Conservation (phyloP, 2,329 filamentous ascomycete species). For the Botryotinia globosa region DNA sequence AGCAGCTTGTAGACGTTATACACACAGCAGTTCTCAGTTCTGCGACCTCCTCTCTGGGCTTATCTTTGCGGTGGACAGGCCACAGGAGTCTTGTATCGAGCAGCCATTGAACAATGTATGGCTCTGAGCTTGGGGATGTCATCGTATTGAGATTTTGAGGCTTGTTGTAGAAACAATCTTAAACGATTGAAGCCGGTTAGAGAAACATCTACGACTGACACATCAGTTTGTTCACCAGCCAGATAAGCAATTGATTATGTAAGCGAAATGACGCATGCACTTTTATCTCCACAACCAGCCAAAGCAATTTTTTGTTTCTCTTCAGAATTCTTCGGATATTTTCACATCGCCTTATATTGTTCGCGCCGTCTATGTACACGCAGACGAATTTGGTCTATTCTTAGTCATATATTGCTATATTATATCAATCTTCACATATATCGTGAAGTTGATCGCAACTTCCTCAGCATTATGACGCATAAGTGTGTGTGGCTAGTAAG, state of each 20-base stretch:
- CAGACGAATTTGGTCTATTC: not conserved
- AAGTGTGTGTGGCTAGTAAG: not conserved
- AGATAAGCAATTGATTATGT: not conserved
- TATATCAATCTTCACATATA: not conserved
- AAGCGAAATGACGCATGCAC: not conserved
- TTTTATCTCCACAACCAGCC: not conserved
- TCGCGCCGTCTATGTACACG: not conserved
- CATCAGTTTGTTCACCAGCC: not conserved
- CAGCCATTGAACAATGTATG: conserved; percentile 56
- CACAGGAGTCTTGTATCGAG: conserved; percentile 59
- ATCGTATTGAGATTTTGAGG: not conserved
- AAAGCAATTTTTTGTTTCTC: not conserved
- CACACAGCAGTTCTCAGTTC: conserved; percentile 34
- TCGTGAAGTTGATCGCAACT: not conserved
- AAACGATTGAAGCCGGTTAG: not conserved
- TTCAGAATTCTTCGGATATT: no score
- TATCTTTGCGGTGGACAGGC: conserved; percentile 45
- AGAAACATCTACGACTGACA: not conserved
- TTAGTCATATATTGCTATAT: not conserved
- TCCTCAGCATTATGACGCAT: not conserved
- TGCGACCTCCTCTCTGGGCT: conserved; percentile 40
- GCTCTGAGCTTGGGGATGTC: conserved; percentile 7
- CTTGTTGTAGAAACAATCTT: not conserved
- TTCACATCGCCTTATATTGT: not conserved
- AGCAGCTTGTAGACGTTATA: conserved; percentile 1